A percentile compares a stretch with the other conserved stretches of the same genome.
phyloP scores from a whole-genome alignment of 495 filamentous ascomycete species.

The Annulohypoxylon bovei region DNA sequence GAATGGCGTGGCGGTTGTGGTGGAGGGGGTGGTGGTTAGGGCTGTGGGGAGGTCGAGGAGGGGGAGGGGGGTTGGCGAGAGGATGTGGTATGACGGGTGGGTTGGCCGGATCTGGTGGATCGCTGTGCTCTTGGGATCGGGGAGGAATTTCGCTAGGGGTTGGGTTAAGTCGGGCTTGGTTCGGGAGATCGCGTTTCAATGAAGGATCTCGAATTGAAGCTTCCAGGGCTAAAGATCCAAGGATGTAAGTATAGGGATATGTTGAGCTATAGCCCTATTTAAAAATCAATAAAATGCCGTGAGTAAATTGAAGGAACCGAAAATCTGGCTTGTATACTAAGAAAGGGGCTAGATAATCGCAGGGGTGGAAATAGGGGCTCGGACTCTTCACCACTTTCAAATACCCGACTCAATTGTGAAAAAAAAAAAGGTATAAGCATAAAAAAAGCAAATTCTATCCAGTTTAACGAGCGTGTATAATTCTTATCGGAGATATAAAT shows the following conservation, averaged over 20 bases:
- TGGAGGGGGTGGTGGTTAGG: slow-evolving; percentile 17
- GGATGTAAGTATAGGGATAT: too few relatives aligned
- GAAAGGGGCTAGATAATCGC: neutral
- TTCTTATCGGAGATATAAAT: neutral
- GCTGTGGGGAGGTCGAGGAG: slow-evolving; percentile 18
- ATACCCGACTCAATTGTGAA: too few relatives aligned
- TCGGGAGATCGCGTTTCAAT: slow-evolving; percentile 26
- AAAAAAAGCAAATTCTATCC: neutral
- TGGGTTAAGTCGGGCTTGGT: slow-evolving; percentile 37
- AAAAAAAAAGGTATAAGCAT: neutral
- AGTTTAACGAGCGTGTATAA: neutral
- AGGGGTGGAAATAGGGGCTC: neutral
- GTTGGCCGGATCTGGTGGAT: slow-evolving; percentile 32
- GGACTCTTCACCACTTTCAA: too few relatives aligned
- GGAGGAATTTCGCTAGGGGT: slow-evolving; percentile 34
- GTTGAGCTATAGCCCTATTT: too few relatives aligned
- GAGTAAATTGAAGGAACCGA: too few relatives aligned
- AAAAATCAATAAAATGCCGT: too few relatives aligned
- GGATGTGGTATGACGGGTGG: slow-evolving; percentile 33
- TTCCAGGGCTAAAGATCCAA: neutral
- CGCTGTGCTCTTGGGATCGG: slow-evolving; percentile 21
- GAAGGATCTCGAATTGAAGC: neutral
- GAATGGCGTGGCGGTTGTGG: slow-evolving; percentile 33
- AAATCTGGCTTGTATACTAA: neutral
- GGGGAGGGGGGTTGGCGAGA: slow-evolving; percentile 2